Conservation (phyloP, 495 filamentous ascomycete genomes). For the Penicillium nucicola region DNA sequence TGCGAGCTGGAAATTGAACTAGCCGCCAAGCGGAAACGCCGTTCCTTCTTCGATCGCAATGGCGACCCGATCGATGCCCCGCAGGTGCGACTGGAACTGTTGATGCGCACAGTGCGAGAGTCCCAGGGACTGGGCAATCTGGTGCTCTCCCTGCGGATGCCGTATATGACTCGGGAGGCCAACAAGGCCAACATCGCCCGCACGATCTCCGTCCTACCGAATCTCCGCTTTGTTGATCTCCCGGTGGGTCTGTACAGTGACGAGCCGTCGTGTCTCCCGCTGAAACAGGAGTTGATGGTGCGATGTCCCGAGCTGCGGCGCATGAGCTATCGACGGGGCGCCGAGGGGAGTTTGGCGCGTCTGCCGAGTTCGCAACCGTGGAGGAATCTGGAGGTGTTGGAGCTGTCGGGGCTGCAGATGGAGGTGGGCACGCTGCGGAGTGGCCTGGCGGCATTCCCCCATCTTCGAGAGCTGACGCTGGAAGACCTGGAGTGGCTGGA, state of each 20-base stretch:
- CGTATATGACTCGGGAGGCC: conserved; percentile 95
- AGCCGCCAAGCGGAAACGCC: conserved; percentile 69
- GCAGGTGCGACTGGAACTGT: conserved; percentile 67
- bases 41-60: conserved; percentile 71
- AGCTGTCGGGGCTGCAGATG: conserved; percentile 67
- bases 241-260: conserved; percentile 77
- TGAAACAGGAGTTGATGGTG: conserved; percentile 80
- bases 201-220: conserved; percentile 78
- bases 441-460: conserved; percentile 62
- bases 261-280: conserved; percentile 65
- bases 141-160: conserved; percentile 78
- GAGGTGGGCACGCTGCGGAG: conserved; percentile 69
- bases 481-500: conserved; percentile 64
- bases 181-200: conserved; percentile 81
- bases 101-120: conserved; percentile 78
- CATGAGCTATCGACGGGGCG: conserved; percentile 78
- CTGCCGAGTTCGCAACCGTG: conserved; percentile 65
- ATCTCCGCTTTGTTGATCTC: conserved; percentile 86
- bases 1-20: conserved; percentile 82
- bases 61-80: conserved; percentile 76
- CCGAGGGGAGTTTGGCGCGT: conserved; percentile 72
- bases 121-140: conserved; percentile 59
- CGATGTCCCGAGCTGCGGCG: conserved; percentile 80
- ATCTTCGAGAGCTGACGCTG: conserved; percentile 69
- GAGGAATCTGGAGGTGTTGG: conserved; percentile 75